Evolutionary conservation across 2,329 filamentous ascomycete genomes (phyloP).

Genomic region (Microascus cirrosus): DNA sequence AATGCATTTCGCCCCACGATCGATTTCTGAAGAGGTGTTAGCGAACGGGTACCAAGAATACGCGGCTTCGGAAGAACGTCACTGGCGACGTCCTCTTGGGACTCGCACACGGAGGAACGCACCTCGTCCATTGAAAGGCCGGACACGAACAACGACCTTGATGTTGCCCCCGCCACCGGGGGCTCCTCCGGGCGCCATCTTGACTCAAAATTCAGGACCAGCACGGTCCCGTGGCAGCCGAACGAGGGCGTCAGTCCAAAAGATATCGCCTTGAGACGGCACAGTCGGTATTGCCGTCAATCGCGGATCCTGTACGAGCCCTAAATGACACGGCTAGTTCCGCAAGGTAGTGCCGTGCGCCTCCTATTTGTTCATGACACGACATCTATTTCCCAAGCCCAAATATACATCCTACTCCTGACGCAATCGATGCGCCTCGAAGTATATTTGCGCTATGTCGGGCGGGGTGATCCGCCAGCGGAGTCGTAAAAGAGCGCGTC

Average conservation of each 20-base stretch:
- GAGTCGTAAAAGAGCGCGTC: not conserved
- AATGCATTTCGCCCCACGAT: constrained; percentile 89
- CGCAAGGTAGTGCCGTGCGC: constrained; percentile 1
- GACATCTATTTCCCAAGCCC: not conserved
- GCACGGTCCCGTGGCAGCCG: not conserved
- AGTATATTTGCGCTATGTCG: not conserved
- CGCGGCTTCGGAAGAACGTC: not conserved
- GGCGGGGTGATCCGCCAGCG: not conserved
- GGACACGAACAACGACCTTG: constrained; percentile 95
- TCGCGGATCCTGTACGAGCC: not conserved
- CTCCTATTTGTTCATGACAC: constrained; percentile 5
- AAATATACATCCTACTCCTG: not conserved
- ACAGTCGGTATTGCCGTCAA: not conserved
- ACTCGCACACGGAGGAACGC: constrained; percentile 14
- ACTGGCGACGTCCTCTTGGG: not conserved
- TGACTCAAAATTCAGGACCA: not conserved
- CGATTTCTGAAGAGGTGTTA: constrained; percentile 53
- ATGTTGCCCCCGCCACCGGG: constrained; percentile 81
- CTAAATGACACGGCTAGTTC: not conserved
- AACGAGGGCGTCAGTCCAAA: not conserved
- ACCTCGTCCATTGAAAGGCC: constrained; percentile 96
- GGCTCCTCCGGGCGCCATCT: constrained; percentile 39
- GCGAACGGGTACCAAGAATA: not conserved
- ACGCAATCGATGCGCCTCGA: not conserved
- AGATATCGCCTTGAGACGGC: not conserved